Conservation (phyloP, 2,329 filamentous ascomycete species). For the Curvularia sp. region DNA sequence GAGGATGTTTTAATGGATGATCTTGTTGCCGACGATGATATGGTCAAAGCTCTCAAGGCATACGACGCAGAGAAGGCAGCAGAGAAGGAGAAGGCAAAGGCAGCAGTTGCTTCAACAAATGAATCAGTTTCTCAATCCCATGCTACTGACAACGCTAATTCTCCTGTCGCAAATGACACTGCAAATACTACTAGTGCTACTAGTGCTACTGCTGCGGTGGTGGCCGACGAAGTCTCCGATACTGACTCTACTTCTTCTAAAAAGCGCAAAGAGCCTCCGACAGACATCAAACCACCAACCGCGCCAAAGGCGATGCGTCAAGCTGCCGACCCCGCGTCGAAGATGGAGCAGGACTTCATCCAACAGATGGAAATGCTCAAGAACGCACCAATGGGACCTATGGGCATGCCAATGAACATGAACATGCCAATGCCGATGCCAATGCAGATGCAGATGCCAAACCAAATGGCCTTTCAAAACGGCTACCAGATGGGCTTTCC, state of each 20-base stretch:
- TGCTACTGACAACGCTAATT: conserved; percentile 20
- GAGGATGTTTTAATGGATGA: conserved; percentile 94
- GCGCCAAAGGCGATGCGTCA: conserved; percentile 57
- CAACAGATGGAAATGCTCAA: conserved; percentile 56
- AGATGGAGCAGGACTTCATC: conserved; percentile 52
- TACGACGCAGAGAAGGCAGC: conserved; percentile 65
- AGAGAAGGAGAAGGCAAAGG: conserved; percentile 48
- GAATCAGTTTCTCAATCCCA: conserved; percentile 25
- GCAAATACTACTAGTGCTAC: conserved; percentile 35
- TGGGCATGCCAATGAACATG: conserved; percentile 39
- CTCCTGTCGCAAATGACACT: conserved; percentile 35
- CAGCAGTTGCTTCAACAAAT: conserved; percentile 33
- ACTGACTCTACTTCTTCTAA: conserved; percentile 59
- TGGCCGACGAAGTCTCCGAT: conserved; percentile 45
- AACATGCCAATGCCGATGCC: conserved; percentile 24
- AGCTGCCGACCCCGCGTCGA: conserved; percentile 61
- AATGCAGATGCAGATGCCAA: conserved; percentile 18
- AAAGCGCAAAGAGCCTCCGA: conserved; percentile 81
- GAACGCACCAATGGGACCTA: conserved; percentile 49
- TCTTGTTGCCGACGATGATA: conserved; percentile 75
- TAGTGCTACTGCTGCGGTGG: conserved; percentile 43
- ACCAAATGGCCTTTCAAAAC: conserved; percentile 6
- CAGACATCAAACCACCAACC: conserved; percentile 60
- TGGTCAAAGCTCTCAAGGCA: conserved; percentile 76
- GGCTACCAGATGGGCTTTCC: conserved; percentile 24